phyloP scores from a whole-genome alignment of 1,284 basidiomycete species.

The Lentinula novae-zelandiae region DNA sequence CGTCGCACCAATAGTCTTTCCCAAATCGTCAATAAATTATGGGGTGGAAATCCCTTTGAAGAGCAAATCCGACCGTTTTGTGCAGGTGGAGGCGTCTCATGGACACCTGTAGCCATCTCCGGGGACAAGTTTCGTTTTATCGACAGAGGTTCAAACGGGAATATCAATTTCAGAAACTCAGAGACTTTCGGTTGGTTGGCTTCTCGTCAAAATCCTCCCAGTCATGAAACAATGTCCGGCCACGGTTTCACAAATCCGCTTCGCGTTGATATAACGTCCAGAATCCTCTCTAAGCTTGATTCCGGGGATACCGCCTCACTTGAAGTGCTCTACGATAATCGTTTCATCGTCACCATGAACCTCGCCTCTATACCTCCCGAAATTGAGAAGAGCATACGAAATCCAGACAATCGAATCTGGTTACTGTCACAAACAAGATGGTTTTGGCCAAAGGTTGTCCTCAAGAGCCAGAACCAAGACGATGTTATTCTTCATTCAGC shows the following conservation, averaged over 20 bases:
- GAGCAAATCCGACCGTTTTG: slow-evolving; percentile 26
- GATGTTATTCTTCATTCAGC: slow-evolving; percentile 9
- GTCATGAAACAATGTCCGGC: not conserved
- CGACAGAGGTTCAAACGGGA: not conserved
- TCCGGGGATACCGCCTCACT: slow-evolving; percentile 16
- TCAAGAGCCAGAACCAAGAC: slow-evolving; percentile 3
- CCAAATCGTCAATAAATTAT: slow-evolving; percentile 45
- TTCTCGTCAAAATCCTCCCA: slow-evolving; percentile 28
- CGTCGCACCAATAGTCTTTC: slow-evolving; percentile 42
- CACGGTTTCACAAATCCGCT: slow-evolving; percentile 17
- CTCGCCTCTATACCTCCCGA: slow-evolving; percentile 36
- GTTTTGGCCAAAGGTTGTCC: slow-evolving; percentile 45
- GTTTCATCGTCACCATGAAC: slow-evolving; percentile 50
- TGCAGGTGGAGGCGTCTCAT: slow-evolving; percentile 61
- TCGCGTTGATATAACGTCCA: slow-evolving; percentile 33
- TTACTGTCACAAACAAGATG: slow-evolving; percentile 39
- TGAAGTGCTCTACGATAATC: slow-evolving; percentile 55
- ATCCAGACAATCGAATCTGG: slow-evolving; percentile 22
- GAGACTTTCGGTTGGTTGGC: slow-evolving; percentile 32
- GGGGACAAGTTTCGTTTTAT: slow-evolving; percentile 22
- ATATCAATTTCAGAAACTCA: not conserved
- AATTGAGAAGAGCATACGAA: slow-evolving; percentile 5
- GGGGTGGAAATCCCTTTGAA: slow-evolving; percentile 27
- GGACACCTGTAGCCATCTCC: slow-evolving; percentile 46
- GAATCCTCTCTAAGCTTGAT: slow-evolving; percentile 19